phyloP scores from a whole-genome alignment of 257 asterid species.

The Verbena officinalis region DNA sequence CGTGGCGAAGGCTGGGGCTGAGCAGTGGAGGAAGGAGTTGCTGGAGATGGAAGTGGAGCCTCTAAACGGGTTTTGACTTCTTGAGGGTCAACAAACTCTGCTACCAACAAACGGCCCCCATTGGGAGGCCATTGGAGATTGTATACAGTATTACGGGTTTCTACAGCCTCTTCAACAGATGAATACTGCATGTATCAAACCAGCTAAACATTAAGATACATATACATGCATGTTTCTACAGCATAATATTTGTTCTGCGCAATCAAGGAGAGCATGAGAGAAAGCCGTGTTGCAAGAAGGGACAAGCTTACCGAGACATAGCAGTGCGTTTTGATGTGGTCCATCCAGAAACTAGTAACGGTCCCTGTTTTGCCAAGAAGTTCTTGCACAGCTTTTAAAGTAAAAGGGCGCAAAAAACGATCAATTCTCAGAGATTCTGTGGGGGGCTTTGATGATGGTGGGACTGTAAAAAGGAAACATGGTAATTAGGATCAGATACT shows the following conservation, averaged over 20 bases:
- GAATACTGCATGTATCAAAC: constrained; percentile 61
- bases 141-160: constrained; percentile 86
- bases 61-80: constrained; percentile 68
- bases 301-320: constrained; percentile 70
- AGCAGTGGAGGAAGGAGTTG: constrained; percentile 38
- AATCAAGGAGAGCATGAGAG: not conserved
- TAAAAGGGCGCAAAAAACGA: constrained; percentile 86
- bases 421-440: constrained; percentile 80
- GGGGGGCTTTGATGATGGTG: constrained; percentile 65
- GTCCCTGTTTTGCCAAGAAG: constrained; percentile 79
- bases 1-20: constrained; percentile 55
- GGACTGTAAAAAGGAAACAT: constrained; percentile 52
- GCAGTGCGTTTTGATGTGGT: constrained; percentile 89
- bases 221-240: not conserved
- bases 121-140: constrained; percentile 90
- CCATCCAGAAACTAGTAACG: constrained; percentile 87
- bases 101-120: constrained; percentile 75
- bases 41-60: constrained; percentile 61
- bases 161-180: constrained; percentile 78
- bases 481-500: constrained; percentile 19
- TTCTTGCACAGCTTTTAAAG: constrained; percentile 82
- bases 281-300: constrained; percentile 3
- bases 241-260: not conserved
- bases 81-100: constrained; percentile 79
- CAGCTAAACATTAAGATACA: not conserved